phyloP scores from a whole-genome alignment of 306 rosid genomes.

The Rosa chinensis region DNA sequence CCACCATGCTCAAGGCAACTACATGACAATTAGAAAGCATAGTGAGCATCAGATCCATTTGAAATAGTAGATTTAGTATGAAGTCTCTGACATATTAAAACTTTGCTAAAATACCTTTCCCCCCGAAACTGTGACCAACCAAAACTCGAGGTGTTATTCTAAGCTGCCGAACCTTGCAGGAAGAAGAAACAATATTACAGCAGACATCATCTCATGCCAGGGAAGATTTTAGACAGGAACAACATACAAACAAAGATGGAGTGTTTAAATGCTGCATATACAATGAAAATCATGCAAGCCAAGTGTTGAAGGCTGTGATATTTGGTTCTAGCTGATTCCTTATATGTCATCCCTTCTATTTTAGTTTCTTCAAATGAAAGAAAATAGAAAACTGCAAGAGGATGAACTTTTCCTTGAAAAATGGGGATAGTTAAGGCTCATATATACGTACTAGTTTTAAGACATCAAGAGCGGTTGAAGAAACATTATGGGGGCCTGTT shows the following conservation, averaged over 20 bases:
- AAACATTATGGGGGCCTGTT: conserved; percentile 74
- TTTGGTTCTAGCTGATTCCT: conserved; percentile 1
- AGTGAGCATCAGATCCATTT: conserved; percentile 24
- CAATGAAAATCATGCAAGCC: not conserved
- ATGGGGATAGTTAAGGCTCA: conserved; percentile 5
- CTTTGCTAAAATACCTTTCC: conserved; percentile 58
- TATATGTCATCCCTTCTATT: not conserved
- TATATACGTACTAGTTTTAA: conserved; percentile 64
- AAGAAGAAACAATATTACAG: conserved; percentile 24
- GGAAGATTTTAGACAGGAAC: not conserved
- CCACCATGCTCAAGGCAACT: conserved; percentile 96
- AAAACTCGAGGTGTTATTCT: conserved; percentile 83
- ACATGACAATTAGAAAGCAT: conserved; percentile 29
- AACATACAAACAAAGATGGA: not conserved
- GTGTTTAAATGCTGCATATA: not conserved
- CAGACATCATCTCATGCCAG: not conserved
- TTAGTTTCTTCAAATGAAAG: not conserved
- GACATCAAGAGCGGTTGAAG: conserved; percentile 87
- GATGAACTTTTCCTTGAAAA: not conserved
- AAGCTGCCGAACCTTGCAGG: conserved; percentile 64
- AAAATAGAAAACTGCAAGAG: not conserved
- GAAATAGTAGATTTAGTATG: not conserved
- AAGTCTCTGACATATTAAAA: not conserved
- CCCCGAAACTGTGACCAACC: conserved; percentile 98
- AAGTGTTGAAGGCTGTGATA: not conserved